Evolutionary conservation across 2,329 filamentous ascomycete species (phyloP), one percentile per base, ranked within the genome.

Genomic region (Macroventuria anomochaeta): DNA sequence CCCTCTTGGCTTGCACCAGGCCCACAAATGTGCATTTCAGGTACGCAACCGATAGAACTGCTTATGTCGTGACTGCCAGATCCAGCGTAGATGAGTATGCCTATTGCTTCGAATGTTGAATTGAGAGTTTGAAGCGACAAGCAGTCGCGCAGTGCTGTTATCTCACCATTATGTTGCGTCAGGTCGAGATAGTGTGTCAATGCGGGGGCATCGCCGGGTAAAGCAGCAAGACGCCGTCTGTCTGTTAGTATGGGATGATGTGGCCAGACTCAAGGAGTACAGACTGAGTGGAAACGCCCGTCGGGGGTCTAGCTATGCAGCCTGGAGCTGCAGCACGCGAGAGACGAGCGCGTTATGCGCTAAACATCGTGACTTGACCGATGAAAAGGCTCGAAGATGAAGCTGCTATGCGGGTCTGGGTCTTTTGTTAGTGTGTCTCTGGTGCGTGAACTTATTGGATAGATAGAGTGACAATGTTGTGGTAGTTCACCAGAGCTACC

Each of bases 1-100:
- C 7, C 37, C 52, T 61, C 57, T 62, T 61, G 60, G 59, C 65
- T 54, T 48, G 59, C 41, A 53, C 55, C 25, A 50, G 59, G 46
- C 61, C 62, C 59, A 59, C 58, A 59, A 37, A 46, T 52, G 12
- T 50, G 40, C 49, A 51, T 53, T 47, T 32, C 42, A 53, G 13
- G 46, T 36, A 48, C 7, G 52, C 42, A 52, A 43, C 46, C 38
- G 36, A 32, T 20, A 26, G 12, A 41, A 23, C 10, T 41, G 12
- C 33, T 23, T 31, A 37, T 41, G 41, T 37, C 15, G 40, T 50
- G 46, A 50, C 13, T 20, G 15, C 31, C 26, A 17, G 12, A 25
- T 38, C 2, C 13, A 44, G 51, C 11, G 18, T 37, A 28, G 11
- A 15, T 39, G 21, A 3, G 18, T 25, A 10, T 7, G 6, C 25